Evolutionary conservation across 139 green algal genomes (phyloP).

Genomic region (Coelastrella sp.): DNA sequence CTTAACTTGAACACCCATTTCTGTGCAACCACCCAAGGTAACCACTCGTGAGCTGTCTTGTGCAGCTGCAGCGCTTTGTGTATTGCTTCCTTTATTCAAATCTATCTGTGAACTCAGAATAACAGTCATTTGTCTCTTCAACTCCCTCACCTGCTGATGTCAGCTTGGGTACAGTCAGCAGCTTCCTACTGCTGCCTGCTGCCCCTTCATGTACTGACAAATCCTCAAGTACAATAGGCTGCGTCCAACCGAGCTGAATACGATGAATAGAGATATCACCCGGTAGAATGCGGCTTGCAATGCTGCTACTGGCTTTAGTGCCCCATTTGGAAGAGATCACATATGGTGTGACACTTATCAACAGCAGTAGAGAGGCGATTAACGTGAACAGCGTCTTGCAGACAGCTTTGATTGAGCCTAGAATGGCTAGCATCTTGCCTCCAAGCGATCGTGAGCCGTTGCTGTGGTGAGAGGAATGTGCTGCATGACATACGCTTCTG

Average conservation of each 20-base stretch:
- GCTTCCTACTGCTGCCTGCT: slow-evolving; percentile 19
- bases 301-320: background rate
- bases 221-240: slow-evolving; percentile 28
- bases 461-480: no score
- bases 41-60: no score
- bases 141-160: slow-evolving; percentile 43
- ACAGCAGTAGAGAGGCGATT: background rate
- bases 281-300: background rate
- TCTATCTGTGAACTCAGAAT: no score
- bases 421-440: no score
- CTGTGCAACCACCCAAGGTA: no score
- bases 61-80: no score
- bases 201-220: background rate
- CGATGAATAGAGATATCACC: slow-evolving; percentile 37
- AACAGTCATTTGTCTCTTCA: no score
- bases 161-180: slow-evolving; percentile 1
- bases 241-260: slow-evolving; percentile 23
- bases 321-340: slow-evolving; percentile 50
- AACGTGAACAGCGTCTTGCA: no score
- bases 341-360: slow-evolving; percentile 35
- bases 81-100: no score
- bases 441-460: background rate
- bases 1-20: no score
- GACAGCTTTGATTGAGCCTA: no score
- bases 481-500: no score